Conservation (phyloP, 2,329 filamentous ascomycete species). For the Plectosphaerella plurivora region DNA sequence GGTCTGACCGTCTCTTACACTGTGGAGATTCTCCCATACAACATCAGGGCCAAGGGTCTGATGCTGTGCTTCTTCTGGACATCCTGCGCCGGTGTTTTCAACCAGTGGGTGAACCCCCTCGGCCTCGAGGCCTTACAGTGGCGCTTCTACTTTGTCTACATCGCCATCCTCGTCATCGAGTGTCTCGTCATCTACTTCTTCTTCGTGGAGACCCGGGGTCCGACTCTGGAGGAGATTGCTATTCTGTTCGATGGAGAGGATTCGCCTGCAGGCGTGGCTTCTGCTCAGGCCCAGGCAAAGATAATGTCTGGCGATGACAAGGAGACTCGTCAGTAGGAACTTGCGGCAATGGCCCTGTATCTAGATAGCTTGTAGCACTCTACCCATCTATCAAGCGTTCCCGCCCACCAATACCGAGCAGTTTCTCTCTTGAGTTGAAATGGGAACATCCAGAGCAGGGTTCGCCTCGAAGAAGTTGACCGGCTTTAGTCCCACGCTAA, state of each 20-base stretch:
- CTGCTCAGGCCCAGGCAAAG: slow-evolving; percentile 3
- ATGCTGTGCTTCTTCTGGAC: slow-evolving; percentile 14
- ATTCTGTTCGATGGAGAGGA: slow-evolving; percentile 9
- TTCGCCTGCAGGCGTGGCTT: slow-evolving; percentile 7
- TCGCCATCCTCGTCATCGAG: slow-evolving; percentile 20
- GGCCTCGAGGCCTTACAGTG: slow-evolving; percentile 35
- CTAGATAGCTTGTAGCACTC: too few relatives aligned
- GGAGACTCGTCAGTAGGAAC: too few relatives aligned
- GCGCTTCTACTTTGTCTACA: slow-evolving; percentile 40
- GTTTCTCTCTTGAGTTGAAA: slow-evolving; percentile 28
- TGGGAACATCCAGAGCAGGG: slow-evolving; percentile 44
- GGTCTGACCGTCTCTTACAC: slow-evolving; percentile 36
- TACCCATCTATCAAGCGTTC: neutral
- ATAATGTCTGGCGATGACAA: neutral
- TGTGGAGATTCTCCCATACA: slow-evolving; percentile 28
- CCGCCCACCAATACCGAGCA: slow-evolving; percentile 22
- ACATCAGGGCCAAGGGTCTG: slow-evolving; percentile 29
- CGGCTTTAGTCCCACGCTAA: slow-evolving; percentile 45
- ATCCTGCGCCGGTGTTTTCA: slow-evolving; percentile 26
- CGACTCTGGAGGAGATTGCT: slow-evolving; percentile 44
- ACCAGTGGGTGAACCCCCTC: slow-evolving; percentile 34
- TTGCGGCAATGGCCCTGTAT: too few relatives aligned
- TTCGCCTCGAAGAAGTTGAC: slow-evolving; percentile 50
- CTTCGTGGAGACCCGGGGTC: slow-evolving; percentile 44
- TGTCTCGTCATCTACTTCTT: slow-evolving; percentile 33